Percentiles rank a stretch among this genome's conserved stretches.
Conservation (phyloP, 257 asterid species). For the Solanum etuberosum region DNA sequence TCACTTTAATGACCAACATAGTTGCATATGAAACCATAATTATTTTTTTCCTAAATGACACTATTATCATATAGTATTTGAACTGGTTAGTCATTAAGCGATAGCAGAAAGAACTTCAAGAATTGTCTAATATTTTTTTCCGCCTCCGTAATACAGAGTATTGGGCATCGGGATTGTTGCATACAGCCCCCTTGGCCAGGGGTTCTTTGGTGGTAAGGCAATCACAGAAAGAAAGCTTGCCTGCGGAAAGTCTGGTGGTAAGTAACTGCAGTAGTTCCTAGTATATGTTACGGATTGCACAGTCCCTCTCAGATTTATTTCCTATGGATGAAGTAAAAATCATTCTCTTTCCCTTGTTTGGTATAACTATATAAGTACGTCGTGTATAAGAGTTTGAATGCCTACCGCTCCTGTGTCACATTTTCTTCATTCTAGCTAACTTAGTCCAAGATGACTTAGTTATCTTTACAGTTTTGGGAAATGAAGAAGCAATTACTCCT, state of each 20-base stretch:
- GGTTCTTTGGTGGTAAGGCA: conserved; percentile 47
- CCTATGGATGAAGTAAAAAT: neutral
- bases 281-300: neutral
- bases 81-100: neutral
- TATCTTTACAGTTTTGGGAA: neutral
- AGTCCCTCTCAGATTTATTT: neutral
- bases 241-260: conserved; percentile 33
- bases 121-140: neutral
- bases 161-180: conserved; percentile 42
- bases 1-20: neutral
- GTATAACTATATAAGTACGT: neutral
- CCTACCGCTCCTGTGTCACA: neutral
- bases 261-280: neutral
- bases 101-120: neutral
- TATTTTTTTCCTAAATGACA: no score
- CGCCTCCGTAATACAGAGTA: conserved; percentile 12
- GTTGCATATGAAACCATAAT: no score
- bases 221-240: conserved; percentile 26
- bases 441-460: neutral
- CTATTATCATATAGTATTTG: neutral
- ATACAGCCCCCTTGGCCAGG: conserved; percentile 49
- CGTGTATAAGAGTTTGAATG: neutral
- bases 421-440: neutral
- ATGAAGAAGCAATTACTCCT: neutral
- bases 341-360: neutral